Evolutionary conservation across 345 rosid species (phyloP), one percentile per base, ranked within the genome.

Genomic region (Salix suchowensis): DNA sequence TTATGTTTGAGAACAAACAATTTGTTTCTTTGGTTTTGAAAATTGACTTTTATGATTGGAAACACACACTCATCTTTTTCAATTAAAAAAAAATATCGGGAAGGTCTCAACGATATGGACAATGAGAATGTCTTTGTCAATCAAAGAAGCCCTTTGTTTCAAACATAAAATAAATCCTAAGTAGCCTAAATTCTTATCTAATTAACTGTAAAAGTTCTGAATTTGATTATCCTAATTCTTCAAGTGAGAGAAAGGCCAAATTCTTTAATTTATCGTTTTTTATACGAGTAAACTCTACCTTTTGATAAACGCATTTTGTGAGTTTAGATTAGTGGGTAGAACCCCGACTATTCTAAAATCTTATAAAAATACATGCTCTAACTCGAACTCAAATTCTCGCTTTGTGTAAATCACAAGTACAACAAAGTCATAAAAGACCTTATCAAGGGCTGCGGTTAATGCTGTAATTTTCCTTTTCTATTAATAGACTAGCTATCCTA

Each of bases 271-370:
- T 9, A 9, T 55, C 4, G 3, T 55, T 4, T 34, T 34, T 34
- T 34, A 34, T 34, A 34, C 0, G 1, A 34, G 5, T 4, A 34
- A 4, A 34, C 36, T 34, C 1, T 5, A 34, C 0, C 6, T 4
- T 6, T 5, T 34, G 0, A 1, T 0, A 34, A 34, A 34, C 6
- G 1, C 0, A 34, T 34, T 34, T 4, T 32, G 34, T 34, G 36
- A 5, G 36, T 34, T 1, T 0, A 34, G 36, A 4, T 4, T 34
- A 34, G 1, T 5, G 6, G 5, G 36, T 34, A 34, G 2, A 34
- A 34, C 5, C 2, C 36, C 1, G 6, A 34, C 36, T 34, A 34
- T 34, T 5, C 36, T 0, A 34, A 0, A 34, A 4, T 34, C 0
- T 34, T 34, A 34, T 2, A 34, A 4, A 30, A 2, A 30, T 30